Percentiles rank a stretch among this genome's conserved stretches.
phyloP scores from a whole-genome alignment of 1,139 yeast genomes.

The Meyerozyma elateridarum region DNA sequence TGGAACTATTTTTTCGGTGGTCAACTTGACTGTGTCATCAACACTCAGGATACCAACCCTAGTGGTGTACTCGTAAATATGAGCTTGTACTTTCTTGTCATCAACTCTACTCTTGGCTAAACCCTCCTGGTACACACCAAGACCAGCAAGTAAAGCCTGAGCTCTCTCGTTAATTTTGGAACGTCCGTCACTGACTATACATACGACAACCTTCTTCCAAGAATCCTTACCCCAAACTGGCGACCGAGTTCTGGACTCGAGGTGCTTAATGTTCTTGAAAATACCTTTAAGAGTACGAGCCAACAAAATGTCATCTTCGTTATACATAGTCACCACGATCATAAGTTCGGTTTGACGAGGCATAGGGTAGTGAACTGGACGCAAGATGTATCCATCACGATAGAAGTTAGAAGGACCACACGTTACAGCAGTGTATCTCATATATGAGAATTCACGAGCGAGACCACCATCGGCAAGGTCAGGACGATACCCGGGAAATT shows the following conservation, averaged over 20 bases:
- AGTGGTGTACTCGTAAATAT: slow-evolving; percentile 45
- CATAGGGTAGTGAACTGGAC: slow-evolving; percentile 44
- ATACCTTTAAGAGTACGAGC: slow-evolving; percentile 47
- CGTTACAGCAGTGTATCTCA: slow-evolving; percentile 48
- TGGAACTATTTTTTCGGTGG: slow-evolving; percentile 46
- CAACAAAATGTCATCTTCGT: slow-evolving; percentile 43
- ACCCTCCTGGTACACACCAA: slow-evolving; percentile 48
- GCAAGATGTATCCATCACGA: slow-evolving; percentile 40
- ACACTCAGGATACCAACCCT: slow-evolving; percentile 45
- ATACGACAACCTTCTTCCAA: slow-evolving; percentile 47
- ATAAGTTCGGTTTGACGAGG: slow-evolving; percentile 44
- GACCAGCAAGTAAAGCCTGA: slow-evolving; percentile 43
- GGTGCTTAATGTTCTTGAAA: slow-evolving; percentile 43
- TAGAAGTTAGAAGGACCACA: slow-evolving; percentile 48
- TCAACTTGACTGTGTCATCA: slow-evolving; percentile 43
- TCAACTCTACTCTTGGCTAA: slow-evolving; percentile 45
- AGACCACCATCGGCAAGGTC: slow-evolving; percentile 37
- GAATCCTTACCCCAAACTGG: slow-evolving; percentile 46
- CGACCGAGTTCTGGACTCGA: slow-evolving; percentile 40
- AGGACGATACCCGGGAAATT: slow-evolving; percentile 38
- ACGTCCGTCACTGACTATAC: slow-evolving; percentile 46
- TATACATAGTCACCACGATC: slow-evolving; percentile 47
- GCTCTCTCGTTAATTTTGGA: slow-evolving; percentile 46
- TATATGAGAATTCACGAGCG: slow-evolving; percentile 43
- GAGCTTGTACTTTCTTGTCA: slow-evolving; percentile 44